phyloP scores from a whole-genome alignment of 139 green algal species.

The Cymbomonas tetramitiformis region DNA sequence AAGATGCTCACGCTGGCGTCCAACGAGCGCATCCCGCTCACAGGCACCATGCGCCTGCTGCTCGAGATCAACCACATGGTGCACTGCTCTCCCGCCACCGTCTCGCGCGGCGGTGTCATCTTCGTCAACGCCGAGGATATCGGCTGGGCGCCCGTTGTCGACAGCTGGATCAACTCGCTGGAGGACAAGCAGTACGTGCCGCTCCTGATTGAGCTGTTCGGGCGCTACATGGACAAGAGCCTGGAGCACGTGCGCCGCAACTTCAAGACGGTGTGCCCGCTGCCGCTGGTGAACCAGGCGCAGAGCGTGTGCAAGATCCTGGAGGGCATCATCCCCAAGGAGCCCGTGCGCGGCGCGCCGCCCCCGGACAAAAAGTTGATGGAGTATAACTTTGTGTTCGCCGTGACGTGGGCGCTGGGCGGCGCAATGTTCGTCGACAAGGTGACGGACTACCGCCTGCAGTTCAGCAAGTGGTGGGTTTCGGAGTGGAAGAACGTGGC shows the following conservation, averaged over 20 bases:
- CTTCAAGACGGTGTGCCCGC: conserved; percentile 62
- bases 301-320: conserved; percentile 82
- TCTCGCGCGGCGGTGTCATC: conserved; percentile 79
- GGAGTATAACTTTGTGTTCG: conserved; percentile 82
- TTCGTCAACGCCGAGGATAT: conserved; percentile 77
- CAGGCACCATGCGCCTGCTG: conserved; percentile 67
- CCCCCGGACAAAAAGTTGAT: conserved; percentile 65
- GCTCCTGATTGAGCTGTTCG: conserved; percentile 67
- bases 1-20: conserved; percentile 81
- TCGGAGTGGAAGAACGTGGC: conserved; percentile 53
- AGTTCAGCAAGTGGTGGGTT: conserved; percentile 74
- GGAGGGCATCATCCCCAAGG: conserved; percentile 67
- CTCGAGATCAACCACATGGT: conserved; percentile 68
- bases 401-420: conserved; percentile 81
- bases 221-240: conserved; percentile 61
- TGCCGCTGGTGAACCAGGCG: conserved; percentile 61
- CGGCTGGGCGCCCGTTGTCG: conserved; percentile 68
- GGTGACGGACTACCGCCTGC: conserved; percentile 57
- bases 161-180: conserved; percentile 61
- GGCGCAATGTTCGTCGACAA: conserved; percentile 66
- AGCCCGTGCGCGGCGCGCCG: conserved; percentile 22
- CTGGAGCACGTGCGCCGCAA: conserved; percentile 70
- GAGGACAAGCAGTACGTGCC: conserved; percentile 48
- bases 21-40: conserved; percentile 83
- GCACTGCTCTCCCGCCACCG: conserved; percentile 78